A percentile compares a stretch with the other conserved stretches of the same genome.
These are phyloP conservation scores for Carex pumila DNA, from an alignment of 176 grass and related monocot genomes.

Conservation along the genomic window DNA sequence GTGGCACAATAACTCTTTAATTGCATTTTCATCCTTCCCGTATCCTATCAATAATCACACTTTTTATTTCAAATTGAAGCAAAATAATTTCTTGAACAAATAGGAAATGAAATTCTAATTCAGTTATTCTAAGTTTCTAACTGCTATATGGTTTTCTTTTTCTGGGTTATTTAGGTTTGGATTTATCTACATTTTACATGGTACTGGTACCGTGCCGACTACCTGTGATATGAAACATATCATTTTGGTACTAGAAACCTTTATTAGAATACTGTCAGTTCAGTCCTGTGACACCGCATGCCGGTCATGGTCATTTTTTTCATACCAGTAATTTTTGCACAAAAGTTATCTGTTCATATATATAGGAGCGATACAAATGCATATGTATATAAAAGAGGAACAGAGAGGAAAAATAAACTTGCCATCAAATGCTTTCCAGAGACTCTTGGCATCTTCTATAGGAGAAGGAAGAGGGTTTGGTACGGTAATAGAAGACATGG, in stretches of 20 bases:
- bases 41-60: slow-evolving; percentile 30
- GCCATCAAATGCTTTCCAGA: slow-evolving; percentile 75
- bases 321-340: not conserved
- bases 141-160: not conserved
- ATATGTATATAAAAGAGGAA: not conserved
- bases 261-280: not conserved
- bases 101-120: not conserved
- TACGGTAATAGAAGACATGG: slow-evolving; percentile 68
- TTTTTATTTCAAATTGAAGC: not conserved
- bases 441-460: slow-evolving; percentile 45
- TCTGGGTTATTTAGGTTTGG: not conserved
- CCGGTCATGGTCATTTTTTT: not conserved
- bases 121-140: not conserved
- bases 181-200: not conserved
- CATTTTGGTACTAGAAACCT: slow-evolving; percentile 10
- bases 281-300: not conserved
- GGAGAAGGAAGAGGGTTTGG: slow-evolving; percentile 39
- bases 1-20: slow-evolving; percentile 66
- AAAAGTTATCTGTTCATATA: not conserved
- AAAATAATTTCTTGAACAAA: not conserved
- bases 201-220: not conserved
- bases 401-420: not conserved
- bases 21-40: slow-evolving; percentile 79
- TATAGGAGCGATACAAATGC: not conserved
- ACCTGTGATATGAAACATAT: not conserved